Conservation (phyloP, 148 eudicot species). For the Polygonum maritimum region DNA sequence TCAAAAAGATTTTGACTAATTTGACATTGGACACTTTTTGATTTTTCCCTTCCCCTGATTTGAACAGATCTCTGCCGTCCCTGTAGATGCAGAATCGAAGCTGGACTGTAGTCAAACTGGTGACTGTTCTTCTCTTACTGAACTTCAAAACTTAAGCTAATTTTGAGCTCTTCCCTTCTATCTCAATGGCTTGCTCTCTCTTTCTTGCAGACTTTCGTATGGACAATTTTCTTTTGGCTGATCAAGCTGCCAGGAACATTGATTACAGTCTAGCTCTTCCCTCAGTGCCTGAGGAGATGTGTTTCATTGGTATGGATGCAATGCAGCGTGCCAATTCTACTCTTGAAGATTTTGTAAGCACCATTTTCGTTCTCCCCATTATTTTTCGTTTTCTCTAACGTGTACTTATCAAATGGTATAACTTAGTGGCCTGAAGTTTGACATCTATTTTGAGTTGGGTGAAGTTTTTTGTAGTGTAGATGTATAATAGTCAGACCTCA, state of each 20-base stretch:
- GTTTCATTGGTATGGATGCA: conserved; percentile 66
- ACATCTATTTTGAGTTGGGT: not conserved
- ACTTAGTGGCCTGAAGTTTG: not conserved
- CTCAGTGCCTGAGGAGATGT: conserved; percentile 20
- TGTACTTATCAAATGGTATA: not conserved
- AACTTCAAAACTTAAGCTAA: not conserved
- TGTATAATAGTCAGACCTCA: not conserved
- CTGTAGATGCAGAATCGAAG: conserved; percentile 33
- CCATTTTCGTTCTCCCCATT: not conserved
- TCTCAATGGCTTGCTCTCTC: not conserved
- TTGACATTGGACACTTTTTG: not conserved
- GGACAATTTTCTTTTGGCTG: conserved; percentile 9
- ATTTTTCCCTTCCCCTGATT: conserved; percentile 4
- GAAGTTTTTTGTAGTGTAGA: not conserved
- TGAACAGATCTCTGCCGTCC: conserved; percentile 39
- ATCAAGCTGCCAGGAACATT: conserved; percentile 15
- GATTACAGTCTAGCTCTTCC: conserved; percentile 9
- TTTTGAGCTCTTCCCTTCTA: not conserved
- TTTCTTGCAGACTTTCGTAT: not conserved
- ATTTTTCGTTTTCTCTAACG: not conserved
- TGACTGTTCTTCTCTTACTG: not conserved
- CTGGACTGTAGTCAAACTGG: conserved; percentile 19
- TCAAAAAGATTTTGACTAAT: not conserved
- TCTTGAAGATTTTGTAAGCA: conserved; percentile 87
- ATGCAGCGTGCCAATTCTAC: conserved; percentile 94